Base-by-base conservation (phyloP, 306 rosid genomes). In the Acmispon strigosus region DNA sequence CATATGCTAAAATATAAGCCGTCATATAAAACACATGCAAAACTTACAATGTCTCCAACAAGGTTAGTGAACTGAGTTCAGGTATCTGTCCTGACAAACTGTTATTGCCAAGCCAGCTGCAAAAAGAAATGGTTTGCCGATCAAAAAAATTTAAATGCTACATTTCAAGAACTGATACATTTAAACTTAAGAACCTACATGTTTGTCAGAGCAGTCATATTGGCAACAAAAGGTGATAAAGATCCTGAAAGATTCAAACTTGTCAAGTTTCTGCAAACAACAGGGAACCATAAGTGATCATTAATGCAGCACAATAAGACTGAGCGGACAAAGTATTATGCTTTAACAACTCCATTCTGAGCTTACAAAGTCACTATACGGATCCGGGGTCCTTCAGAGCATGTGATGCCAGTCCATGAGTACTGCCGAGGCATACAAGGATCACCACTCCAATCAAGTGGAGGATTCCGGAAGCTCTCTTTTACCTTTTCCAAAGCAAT, bases 91-190 rank as follows among this genome's bases (percentile, higher is more conserved):
- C 99, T 5, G 86, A 68, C 45, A 95, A 87, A 61, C 62, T 91
- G 83, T 91, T 95, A 72, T 84, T 86, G 61, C 96, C 96, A 34
- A 95, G 96, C 97, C 86, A 87, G 75, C 97, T 91, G 86, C 66
- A 70, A 78, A 61, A 61, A 61, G 44, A 39, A 67, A 48, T 19
- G 41, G 43, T 73, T 77, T 20, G 13, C 50, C 39, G 73, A 63
- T 72, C 64, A 81, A 55, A 70, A 65, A 61, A 47, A 0, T 3
- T 42, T 14, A 19, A 18, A 41, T 43, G 29, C 62, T 70, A 74
- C 52, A 74, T 57, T 59, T 74, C 62, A 57, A 45, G 6, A 66
- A 29, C 7, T 3, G 34, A 20, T 48, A 24, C 18, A 14, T 51
- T 43, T 64, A 47, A 56, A 45, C 12, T 15, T 9, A 22, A 79